Evolutionary conservation across 2,329 filamentous ascomycete genomes (phyloP).

Genomic region (Talaromyces albobiverticillius): DNA sequence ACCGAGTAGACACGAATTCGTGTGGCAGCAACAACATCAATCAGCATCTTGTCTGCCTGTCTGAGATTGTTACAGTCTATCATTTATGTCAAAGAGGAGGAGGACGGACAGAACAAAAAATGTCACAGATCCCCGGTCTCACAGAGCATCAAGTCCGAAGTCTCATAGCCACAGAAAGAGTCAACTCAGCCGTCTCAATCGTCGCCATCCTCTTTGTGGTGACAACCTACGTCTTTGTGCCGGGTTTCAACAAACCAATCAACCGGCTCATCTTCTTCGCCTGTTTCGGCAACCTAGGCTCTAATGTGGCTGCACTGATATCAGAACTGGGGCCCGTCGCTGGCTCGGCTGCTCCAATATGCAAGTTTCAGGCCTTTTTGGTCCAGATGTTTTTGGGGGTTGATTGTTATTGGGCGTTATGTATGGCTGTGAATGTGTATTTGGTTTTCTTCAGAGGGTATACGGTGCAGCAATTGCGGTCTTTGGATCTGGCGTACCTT

Average conservation of each 20-base stretch:
- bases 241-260: conserved; percentile 45
- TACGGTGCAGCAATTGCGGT: conserved; percentile 58
- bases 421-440: conserved; percentile 77
- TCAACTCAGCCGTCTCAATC: conserved; percentile 21
- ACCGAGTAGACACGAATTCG: neutral
- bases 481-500: conserved; percentile 67
- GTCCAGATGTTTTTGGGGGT: conserved; percentile 66
- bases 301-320: conserved; percentile 70
- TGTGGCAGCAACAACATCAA: neutral
- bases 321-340: conserved; percentile 55
- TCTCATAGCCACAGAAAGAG: conserved; percentile 19
- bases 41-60: neutral
- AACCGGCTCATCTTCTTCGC: conserved; percentile 78
- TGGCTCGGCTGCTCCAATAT: conserved; percentile 55
- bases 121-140: neutral
- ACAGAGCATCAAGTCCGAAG: conserved; percentile 7
- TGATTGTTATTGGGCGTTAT: conserved; percentile 69
- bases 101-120: neutral
- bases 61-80: neutral
- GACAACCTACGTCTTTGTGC: conserved; percentile 17
- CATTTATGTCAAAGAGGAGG: neutral
- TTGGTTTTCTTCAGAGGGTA: conserved; percentile 71
- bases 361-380: conserved; percentile 70
- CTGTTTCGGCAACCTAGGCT: conserved; percentile 71
- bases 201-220: conserved; percentile 20